Percentiles rank a stretch among this genome's conserved stretches.
phyloP scores from a whole-genome alignment of 192 early-diverging fungal species.

The Tieghemiomyces parasiticus region DNA sequence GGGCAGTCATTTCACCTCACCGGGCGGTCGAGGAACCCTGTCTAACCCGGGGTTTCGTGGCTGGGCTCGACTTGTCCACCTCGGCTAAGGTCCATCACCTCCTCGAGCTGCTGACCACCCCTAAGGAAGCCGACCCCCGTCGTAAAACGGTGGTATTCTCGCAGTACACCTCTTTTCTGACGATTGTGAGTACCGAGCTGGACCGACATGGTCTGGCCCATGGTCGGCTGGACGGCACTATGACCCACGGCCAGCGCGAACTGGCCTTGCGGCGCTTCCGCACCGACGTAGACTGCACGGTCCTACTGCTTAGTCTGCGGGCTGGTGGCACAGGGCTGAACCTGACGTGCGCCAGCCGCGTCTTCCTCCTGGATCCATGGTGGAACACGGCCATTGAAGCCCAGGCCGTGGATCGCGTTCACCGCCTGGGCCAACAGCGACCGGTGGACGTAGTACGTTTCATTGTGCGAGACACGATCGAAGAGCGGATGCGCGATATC shows the following conservation, averaged over 20 bases:
- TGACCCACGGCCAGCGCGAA: slow-evolving; percentile 43
- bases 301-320: slow-evolving; percentile 50
- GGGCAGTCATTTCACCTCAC: background rate
- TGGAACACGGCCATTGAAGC: slow-evolving; percentile 67
- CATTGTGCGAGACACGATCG: slow-evolving; percentile 55
- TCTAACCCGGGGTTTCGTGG: background rate
- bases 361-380: slow-evolving; percentile 59
- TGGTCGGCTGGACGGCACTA: slow-evolving; percentile 67
- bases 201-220: slow-evolving; percentile 36
- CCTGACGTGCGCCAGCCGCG: slow-evolving; percentile 54
- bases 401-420: slow-evolving; percentile 71
- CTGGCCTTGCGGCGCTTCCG: slow-evolving; percentile 44
- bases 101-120: background rate
- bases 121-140: slow-evolving; percentile 10
- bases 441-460: slow-evolving; percentile 52
- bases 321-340: slow-evolving; percentile 64
- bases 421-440: slow-evolving; percentile 55
- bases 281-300: slow-evolving; percentile 33
- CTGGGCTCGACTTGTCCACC: background rate
- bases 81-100: slow-evolving; percentile 7
- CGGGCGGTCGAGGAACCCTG: background rate
- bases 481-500: slow-evolving; percentile 71
- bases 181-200: slow-evolving; percentile 46
- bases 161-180: slow-evolving; percentile 81
- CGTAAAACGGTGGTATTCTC: slow-evolving; percentile 87